phyloP scores from a whole-genome alignment of 1,284 basidiomycete genomes.

The Ganoderma lucidum region DNA sequence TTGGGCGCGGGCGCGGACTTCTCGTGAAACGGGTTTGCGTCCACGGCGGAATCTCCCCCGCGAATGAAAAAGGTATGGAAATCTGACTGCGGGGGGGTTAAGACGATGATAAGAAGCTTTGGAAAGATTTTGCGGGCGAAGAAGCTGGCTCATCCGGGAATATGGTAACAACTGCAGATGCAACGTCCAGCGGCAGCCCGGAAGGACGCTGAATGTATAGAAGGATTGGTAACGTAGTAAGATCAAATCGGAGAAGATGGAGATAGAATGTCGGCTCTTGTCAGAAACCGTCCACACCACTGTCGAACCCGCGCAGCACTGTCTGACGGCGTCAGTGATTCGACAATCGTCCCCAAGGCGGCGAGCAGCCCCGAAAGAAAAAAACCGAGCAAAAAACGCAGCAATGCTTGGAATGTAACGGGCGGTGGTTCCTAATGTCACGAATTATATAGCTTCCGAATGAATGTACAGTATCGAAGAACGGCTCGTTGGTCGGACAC shows the following conservation, averaged over 20 bases:
- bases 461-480: neutral
- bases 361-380: neutral
- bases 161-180: neutral
- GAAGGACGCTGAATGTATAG: neutral
- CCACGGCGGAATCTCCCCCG: neutral
- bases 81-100: neutral
- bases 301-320: neutral
- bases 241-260: neutral
- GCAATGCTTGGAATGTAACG: neutral
- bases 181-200: neutral
- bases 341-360: neutral
- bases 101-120: neutral
- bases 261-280: neutral
- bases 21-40: neutral
- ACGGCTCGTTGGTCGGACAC: neutral
- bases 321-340: neutral
- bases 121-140: neutral
- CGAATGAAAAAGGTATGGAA: neutral
- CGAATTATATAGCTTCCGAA: neutral
- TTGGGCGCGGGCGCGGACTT: neutral
- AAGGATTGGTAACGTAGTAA: neutral
- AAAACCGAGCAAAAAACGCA: neutral
- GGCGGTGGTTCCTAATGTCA: neutral
- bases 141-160: neutral
- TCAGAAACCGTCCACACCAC: neutral